phyloP scores from a whole-genome alignment of 345 rosid species.

The Gossypium longicalyx region DNA sequence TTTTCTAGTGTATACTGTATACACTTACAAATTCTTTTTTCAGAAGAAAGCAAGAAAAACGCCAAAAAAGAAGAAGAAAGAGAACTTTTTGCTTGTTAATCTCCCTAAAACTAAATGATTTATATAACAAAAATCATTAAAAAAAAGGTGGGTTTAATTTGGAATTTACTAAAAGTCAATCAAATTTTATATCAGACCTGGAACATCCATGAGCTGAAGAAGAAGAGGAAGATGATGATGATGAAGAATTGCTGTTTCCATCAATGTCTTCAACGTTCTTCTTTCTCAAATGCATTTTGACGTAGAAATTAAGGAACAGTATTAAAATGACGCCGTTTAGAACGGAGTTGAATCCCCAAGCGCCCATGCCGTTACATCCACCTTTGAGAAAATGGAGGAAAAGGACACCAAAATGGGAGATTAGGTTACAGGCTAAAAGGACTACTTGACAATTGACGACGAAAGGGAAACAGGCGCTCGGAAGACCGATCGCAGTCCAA shows the following conservation, averaged over 20 bases:
- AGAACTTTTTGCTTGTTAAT: neutral
- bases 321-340: conserved; percentile 59
- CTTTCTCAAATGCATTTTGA: conserved; percentile 32
- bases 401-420: conserved; percentile 76
- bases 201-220: neutral
- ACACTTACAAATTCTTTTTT: neutral
- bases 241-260: conserved; percentile 15
- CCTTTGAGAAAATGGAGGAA: conserved; percentile 70
- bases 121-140: neutral
- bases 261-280: neutral
- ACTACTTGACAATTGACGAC: conserved; percentile 64
- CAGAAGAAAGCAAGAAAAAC: neutral
- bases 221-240: conserved; percentile 3
- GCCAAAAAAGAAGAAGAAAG: neutral
- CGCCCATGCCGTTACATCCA: conserved; percentile 90
- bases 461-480: conserved; percentile 62
- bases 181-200: neutral
- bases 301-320: conserved; percentile 61
- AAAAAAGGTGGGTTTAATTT: neutral
- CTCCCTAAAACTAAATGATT: neutral
- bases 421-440: conserved; percentile 52
- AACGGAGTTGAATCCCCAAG: conserved; percentile 79
- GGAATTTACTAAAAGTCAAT: neutral
- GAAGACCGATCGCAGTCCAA: conserved; percentile 84
- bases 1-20: neutral